Base-by-base conservation (phyloP, 2,329 filamentous ascomycete genomes). In the Dothiorella sarmentorum region DNA sequence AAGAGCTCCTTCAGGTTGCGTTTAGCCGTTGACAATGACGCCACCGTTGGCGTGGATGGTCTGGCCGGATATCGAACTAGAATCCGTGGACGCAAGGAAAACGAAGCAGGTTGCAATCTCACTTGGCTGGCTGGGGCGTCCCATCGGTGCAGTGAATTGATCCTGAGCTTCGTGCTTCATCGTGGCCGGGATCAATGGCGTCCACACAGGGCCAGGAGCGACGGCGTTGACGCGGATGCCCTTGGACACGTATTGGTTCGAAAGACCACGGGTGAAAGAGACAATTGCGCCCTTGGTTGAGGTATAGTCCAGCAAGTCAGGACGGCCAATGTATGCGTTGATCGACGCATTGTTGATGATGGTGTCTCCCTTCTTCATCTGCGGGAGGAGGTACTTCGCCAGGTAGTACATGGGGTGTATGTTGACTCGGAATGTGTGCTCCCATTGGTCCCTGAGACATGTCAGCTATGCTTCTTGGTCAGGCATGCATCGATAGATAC, bases 301-400 rank as follows among this genome's bases (percentile, higher is more conserved):
- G 0, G 89, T 91, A 76, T 94, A 93, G 73, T 94, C 89, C 49
- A 94, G 82, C 2, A 93, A 80, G 66, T 93, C 89, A 0, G 87
- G 86, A 1, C 89, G 87, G 37, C 90, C 90, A 60, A 91, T 83
- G 74, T 93, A 94, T 24, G 86, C 88, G 71, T 93, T 93, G 70
- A 94, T 86, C 29, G 88, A 91, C 43, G 89, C 86, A 69, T 90
- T 91, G 77, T 93, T 94, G 80, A 95, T 91, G 71, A 95, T 91
- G 24, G 84, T 85, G 58, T 84, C 81, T 33, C 90, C 90, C n/a
- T 73, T 71, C 68, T 84, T 82, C 85, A 94, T 88, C 73, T 92
- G 87, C 0, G 85, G 85, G 10, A 94, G 78, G 11, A 81, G 75
- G 68, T 92, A 90, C 72, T 94, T 94, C 61, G 89, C 82, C 33